Conservation (phyloP, 2,329 filamentous ascomycete genomes). For the Botrytis squamosa region DNA sequence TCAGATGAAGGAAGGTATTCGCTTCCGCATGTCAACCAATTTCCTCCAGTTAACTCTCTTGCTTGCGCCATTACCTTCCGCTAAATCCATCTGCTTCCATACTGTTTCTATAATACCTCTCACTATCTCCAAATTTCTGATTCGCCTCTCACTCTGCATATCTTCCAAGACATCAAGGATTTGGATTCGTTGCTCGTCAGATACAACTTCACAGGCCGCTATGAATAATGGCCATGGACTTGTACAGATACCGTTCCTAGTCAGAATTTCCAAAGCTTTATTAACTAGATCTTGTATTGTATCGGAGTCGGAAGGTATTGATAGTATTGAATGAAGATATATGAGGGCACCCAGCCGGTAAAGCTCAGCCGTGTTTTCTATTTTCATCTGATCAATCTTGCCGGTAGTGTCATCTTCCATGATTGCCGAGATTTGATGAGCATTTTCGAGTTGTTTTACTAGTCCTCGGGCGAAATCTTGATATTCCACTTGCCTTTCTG, state of each 20-base stretch:
- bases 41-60: slow-evolving; percentile 20
- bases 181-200: slow-evolving; percentile 44
- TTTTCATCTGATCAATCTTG: slow-evolving; percentile 34
- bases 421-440: slow-evolving; percentile 35
- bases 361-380: slow-evolving; percentile 46
- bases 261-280: slow-evolving; percentile 42
- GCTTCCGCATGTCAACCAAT: slow-evolving; percentile 18
- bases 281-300: slow-evolving; percentile 25
- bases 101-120: slow-evolving; percentile 45
- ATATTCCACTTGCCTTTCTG: slow-evolving; percentile 3
- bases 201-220: slow-evolving; percentile 46
- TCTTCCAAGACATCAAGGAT: slow-evolving; percentile 44
- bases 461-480: slow-evolving; percentile 27
- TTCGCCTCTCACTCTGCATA: slow-evolving; percentile 45
- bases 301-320: slow-evolving; percentile 31
- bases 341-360: slow-evolving; percentile 48
- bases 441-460: slow-evolving; percentile 22
- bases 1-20: slow-evolving; percentile 21
- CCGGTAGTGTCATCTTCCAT: slow-evolving; percentile 36
- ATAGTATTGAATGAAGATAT: slow-evolving; percentile 40
- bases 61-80: background rate
- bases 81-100: slow-evolving; percentile 49
- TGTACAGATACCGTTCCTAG: slow-evolving; percentile 44
- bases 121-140: slow-evolving; percentile 48
- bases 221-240: slow-evolving; percentile 52